A percentile compares a stretch with the other conserved stretches of the same genome.
Conservation (phyloP, 2,329 filamentous ascomycete species). For the Pseudodiploospora longispora region DNA sequence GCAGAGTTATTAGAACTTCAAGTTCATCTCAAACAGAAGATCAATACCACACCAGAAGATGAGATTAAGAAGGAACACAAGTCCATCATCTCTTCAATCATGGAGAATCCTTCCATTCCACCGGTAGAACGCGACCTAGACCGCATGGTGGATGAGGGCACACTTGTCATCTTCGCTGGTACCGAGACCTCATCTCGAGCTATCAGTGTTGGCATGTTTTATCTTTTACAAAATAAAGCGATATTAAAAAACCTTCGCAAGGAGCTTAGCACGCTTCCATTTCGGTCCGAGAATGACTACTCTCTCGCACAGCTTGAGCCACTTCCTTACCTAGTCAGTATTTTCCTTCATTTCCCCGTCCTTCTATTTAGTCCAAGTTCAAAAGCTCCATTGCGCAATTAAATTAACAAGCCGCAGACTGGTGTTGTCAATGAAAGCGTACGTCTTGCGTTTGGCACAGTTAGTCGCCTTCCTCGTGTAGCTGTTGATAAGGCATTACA, state of each 20-base stretch:
- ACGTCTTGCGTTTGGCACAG: conserved; percentile 9
- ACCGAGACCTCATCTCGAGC: conserved; percentile 9
- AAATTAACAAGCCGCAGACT: conserved; percentile 1
- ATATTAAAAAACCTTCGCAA: conserved; percentile 6
- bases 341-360: neutral
- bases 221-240: conserved; percentile 7
- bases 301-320: conserved; percentile 9
- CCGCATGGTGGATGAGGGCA: conserved; percentile 9
- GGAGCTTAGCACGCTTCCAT: conserved; percentile 7
- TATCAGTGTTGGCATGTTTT: conserved; percentile 6
- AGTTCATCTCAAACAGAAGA: conserved; percentile 4
- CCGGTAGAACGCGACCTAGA: conserved; percentile 1
- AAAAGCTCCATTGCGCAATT: too few species aligned
- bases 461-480: conserved; percentile 18
- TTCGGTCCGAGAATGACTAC: conserved; percentile 3
- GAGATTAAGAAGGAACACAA: neutral
- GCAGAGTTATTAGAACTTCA: conserved; percentile 6
- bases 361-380: too few species aligned
- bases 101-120: conserved; percentile 1
- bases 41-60: conserved; percentile 1
- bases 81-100: neutral
- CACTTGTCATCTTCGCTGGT: conserved; percentile 8
- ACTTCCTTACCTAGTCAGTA: conserved; percentile 11
- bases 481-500: conserved; percentile 18
- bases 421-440: conserved; percentile 11